Base-by-base conservation (phyloP, 306 rosid species). In the Senna tora region DNA sequence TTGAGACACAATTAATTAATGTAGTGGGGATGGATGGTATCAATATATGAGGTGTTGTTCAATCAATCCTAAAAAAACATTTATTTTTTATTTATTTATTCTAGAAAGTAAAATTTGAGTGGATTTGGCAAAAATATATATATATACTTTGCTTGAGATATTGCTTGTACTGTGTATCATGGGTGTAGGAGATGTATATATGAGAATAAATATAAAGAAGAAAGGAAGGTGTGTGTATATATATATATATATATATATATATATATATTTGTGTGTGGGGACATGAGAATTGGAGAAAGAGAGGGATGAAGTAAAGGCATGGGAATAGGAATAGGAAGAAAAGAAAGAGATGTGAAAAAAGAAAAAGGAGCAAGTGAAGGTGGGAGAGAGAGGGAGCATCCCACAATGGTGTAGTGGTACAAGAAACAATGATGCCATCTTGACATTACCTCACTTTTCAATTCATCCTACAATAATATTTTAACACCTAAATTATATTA, bases 391-490 rank as follows among this genome's bases (percentile, higher is more conserved):
- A 33, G 65, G 32, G 47, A 32, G 66, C 43, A 58, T 81, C 85
- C 76, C 71, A 81, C 69, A 32, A 74, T 74, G 75, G 8, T 45
- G n/a, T 9, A 49, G 65, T 77, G 81, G 82, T 81, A 82, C 82
- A 82, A 82, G 75, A 74, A 81, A 82, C 80, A 74, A 78, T 82
- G 74, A 82, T 82, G 77, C 38, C 17, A 75, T 75, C 22, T 75
- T 83, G 80, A 78, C 85, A 79, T 25, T 25, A 25, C 30, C 30
- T 25, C 3, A 25, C 30, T 25, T 25, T 25, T 25, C n/a, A n/a
- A 2, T 36, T 36, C 39, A 36, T 36, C 8, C 39, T 36, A 36
- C 0, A 36, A 36, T 36, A 36, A 36, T n/a, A n/a, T n/a, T n/a
- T n/a, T n/a, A n/a, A n/a, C n/a, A n/a, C n/a, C n/a, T n/a, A n/a